phyloP scores from a whole-genome alignment of 495 filamentous ascomycete genomes.

The Xylaria scruposa region DNA sequence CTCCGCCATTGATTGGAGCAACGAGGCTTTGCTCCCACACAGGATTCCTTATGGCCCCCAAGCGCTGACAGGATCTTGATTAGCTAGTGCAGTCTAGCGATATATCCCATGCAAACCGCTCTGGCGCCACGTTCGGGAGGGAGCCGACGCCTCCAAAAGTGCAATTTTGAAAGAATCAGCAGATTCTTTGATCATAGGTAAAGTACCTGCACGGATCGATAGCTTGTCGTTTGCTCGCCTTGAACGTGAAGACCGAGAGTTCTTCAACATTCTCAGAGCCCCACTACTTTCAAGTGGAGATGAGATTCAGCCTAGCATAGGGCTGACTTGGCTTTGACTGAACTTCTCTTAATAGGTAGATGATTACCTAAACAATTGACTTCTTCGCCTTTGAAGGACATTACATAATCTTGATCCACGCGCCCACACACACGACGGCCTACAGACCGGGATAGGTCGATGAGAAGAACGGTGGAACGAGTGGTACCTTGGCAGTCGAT shows the following conservation, averaged over 20 bases:
- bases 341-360: background rate
- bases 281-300: conserved; percentile 17
- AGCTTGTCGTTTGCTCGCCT: background rate
- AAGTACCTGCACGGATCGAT: background rate
- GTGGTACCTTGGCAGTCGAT: conserved; percentile 15
- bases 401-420: conserved; percentile 9
- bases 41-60: conserved; percentile 19
- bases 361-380: background rate
- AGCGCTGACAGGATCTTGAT: conserved; percentile 14
- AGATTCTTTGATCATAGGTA: background rate
- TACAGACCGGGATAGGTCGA: background rate
- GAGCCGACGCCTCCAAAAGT: conserved; percentile 14
- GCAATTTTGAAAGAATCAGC: background rate
- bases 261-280: background rate
- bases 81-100: conserved; percentile 6
- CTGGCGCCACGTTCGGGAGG: conserved; percentile 25
- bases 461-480: background rate
- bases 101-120: background rate
- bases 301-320: conserved; percentile 22
- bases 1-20: conserved; percentile 3
- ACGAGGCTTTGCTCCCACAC: conserved; percentile 23
- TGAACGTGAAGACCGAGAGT: conserved; percentile 5
- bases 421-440: conserved; percentile 2
- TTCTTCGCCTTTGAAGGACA: background rate
- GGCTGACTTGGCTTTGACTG: conserved; percentile 15